Evolutionary conservation across 306 rosid genomes (phyloP).

Genomic region (Herpetospermum pedunculosum): DNA sequence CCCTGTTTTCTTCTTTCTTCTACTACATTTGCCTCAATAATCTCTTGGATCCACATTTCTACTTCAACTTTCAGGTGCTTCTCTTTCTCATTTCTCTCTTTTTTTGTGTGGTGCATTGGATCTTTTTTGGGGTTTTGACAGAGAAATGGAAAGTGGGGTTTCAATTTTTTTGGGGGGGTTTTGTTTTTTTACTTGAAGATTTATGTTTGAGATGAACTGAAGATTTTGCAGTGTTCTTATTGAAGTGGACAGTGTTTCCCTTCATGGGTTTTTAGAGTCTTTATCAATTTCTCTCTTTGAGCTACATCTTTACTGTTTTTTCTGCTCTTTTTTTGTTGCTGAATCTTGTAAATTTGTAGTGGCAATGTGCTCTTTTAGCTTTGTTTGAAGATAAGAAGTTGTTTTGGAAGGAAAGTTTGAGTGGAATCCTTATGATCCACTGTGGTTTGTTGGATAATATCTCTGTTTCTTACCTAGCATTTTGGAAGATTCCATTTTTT

Average conservation of each 20-base stretch:
- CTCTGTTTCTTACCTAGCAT: constrained; percentile 2
- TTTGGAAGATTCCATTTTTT: constrained; percentile 10
- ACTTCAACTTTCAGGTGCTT: constrained; percentile 28
- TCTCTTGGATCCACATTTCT: constrained; percentile 35
- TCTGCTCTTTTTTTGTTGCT: neutral
- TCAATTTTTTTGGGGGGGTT: neutral
- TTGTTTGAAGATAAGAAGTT: neutral
- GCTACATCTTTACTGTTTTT: neutral
- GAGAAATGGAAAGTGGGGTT: neutral
- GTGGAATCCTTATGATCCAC: neutral
- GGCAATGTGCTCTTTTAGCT: neutral
- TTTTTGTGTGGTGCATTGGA: neutral
- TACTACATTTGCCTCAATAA: constrained; percentile 24
- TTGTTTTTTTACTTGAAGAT: neutral
- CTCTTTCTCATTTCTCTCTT: neutral
- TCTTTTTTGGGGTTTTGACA: neutral
- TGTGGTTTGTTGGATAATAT: neutral
- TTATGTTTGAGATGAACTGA: constrained; percentile 11
- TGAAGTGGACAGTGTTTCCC: neutral
- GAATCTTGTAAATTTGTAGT: neutral
- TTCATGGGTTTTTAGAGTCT: neutral
- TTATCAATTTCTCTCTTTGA: neutral
- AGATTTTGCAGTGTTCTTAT: neutral
- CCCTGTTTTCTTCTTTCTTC: constrained; percentile 18
- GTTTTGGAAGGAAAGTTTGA: neutral